phyloP scores from a whole-genome alignment of 768 basidiomycete genomes.

The Mycena alexandri region DNA sequence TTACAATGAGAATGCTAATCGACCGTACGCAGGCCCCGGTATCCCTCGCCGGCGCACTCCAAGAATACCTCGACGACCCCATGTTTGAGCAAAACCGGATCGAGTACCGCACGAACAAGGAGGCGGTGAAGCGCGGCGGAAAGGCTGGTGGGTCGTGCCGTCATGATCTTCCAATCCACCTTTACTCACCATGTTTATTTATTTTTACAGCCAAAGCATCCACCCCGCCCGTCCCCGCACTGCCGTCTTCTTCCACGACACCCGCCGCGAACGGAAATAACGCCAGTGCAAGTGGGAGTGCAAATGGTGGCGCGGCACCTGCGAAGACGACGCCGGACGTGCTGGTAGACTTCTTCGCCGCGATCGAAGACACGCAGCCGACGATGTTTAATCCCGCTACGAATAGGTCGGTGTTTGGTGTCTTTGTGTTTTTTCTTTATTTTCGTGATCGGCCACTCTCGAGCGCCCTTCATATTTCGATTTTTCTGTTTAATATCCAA shows the following conservation, averaged over 20 bases:
- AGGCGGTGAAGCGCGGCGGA: constrained; percentile 62
- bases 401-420: constrained; percentile 56
- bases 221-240: constrained; percentile 36
- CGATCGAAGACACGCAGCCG: constrained; percentile 87
- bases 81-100: constrained; percentile 96
- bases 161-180: not conserved
- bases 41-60: constrained; percentile 90
- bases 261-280: constrained; percentile 22
- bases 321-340: constrained; percentile 51
- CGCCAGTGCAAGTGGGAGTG: constrained; percentile 1
- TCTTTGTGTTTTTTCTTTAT: too few species aligned
- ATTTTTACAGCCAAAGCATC: constrained; percentile 13
- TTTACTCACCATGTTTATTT: not conserved
- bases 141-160: constrained; percentile 44
- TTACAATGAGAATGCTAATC: constrained; percentile 1
- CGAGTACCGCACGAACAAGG: constrained; percentile 90
- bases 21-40: constrained; percentile 82
- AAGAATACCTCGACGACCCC: constrained; percentile 96
- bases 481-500: not conserved
- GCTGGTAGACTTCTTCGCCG: constrained; percentile 87
- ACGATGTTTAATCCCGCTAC: constrained; percentile 77
- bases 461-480: too few species aligned
- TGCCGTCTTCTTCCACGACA: constrained; percentile 34
- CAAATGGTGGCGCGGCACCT: not conserved
- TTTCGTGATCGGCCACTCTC: too few species aligned